These are phyloP conservation scores for Diutina catenulata DNA, from an alignment of 1,139 yeast species.

Conservation along the genomic window DNA sequence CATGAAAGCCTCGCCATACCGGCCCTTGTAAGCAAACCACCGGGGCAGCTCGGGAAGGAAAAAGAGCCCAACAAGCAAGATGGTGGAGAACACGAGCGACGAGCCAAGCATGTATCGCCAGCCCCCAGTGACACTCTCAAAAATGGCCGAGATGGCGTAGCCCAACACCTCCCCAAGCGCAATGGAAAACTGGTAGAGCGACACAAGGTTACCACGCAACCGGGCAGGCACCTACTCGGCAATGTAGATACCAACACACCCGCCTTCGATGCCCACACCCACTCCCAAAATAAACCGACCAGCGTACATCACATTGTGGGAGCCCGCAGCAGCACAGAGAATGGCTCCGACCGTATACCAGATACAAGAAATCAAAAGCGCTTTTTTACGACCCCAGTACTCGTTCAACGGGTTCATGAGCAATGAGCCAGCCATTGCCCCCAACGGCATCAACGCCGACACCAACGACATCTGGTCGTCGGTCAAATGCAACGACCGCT, in stretches of 20 bases:
- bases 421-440: slow-evolving; percentile 42
- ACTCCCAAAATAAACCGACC: slow-evolving; percentile 45
- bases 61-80: slow-evolving; percentile 33
- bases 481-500: slow-evolving; percentile 22
- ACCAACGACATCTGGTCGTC: slow-evolving; percentile 30
- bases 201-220: slow-evolving; percentile 45
- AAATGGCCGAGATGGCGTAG: slow-evolving; percentile 44
- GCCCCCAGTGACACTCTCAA: slow-evolving; percentile 38
- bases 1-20: slow-evolving; percentile 37
- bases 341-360: slow-evolving; percentile 48
- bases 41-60: slow-evolving; percentile 42
- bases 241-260: slow-evolving; percentile 46
- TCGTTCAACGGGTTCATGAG: slow-evolving; percentile 39
- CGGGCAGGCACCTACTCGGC: slow-evolving; percentile 49
- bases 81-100: slow-evolving; percentile 43
- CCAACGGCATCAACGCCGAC: slow-evolving; percentile 47
- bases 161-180: slow-evolving; percentile 52
- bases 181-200: slow-evolving; percentile 45
- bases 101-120: slow-evolving; percentile 56
- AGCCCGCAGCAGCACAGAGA: slow-evolving; percentile 37
- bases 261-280: slow-evolving; percentile 53
- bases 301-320: slow-evolving; percentile 35
- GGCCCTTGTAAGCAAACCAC: slow-evolving; percentile 37
- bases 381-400: slow-evolving; percentile 37
- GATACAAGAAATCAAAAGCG: slow-evolving; percentile 40